Base-by-base conservation (phyloP, 2,329 filamentous ascomycete species). In the Cladosporium sp. region DNA sequence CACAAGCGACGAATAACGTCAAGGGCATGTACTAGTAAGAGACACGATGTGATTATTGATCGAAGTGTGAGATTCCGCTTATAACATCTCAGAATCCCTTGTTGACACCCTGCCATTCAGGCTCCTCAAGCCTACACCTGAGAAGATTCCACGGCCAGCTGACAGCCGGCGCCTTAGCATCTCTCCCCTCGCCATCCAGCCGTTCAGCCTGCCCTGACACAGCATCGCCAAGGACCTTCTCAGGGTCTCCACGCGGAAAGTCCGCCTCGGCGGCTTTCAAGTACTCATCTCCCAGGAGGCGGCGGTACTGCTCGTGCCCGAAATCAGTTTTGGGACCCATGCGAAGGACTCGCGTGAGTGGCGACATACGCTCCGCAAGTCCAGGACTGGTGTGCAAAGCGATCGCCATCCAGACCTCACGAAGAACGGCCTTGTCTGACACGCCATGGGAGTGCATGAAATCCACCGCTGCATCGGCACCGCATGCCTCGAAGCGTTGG, bases 341-440 rank as follows among this genome's bases (percentile, higher is more conserved):
- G 11, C 69, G 57, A 20, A 75, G 63, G 3, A 73, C 50, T 13
- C 63, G 55, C 5, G 69, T 59, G 33, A 75, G 57, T 13, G 67
- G 59, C 25, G 62, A 59, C 35, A 74, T 73, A 1, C 69, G 59
- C 55, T 74, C 69, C n/a, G 69, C 71, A 43, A 75, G 71, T 0
- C 67, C 66, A 2, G 69, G 67, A n/a, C 63, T 68, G 1, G 69
- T 73, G 50, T 75, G 72, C 27, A 72, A 54, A 0, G 72, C 70
- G 43, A 76, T 74, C 0, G 72, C 71, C 6, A 63, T 66, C 72
- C 72, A 75, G 15, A 73, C 68, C n/a, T 70, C 61, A 27, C 69
- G 67, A 11, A 57, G 57, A 20, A 70, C 64, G 2, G 58, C 49
- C 4, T 59, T 54, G 11, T 50, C 48, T 2, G 27, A 18, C 2